Base-by-base conservation (phyloP, 208 protist genomes). In the Phytomonas francai region DNA sequence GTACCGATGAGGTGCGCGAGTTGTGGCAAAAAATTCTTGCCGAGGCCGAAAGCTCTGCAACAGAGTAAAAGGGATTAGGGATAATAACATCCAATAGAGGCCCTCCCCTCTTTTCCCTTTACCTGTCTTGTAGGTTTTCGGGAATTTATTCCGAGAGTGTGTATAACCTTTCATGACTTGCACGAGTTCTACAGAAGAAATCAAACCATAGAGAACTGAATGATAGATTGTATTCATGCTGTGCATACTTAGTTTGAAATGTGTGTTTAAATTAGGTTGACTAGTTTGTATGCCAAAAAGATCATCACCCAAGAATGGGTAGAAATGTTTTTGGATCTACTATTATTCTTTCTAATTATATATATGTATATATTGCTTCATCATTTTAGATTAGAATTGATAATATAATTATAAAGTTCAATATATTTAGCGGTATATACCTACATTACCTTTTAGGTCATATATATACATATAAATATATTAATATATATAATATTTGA, bases 1-100 rank as follows among this genome's bases (percentile, higher is more conserved):
- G 84, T 49, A 69, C 77, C 2, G 78, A 79, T 2, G 81, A 89
- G 42, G 64, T 77, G n/a, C 73, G 77, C 39, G 34, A 75, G 51
- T 59, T 39, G 33, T 89, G 83, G 56, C 63, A 58, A 7, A 59
- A 70, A 8, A 64, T 74, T 54, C 45, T 76, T 29, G 66, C 62
- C 22, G 19, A 63, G 6, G 34, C 36, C n/a, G 32, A 63, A 51
- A 36, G 32, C 22, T 36, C 32, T 6, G 16, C 22, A 4, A 19
- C 6, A 54, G 45, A 54, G 6, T 54, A 54, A 54, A 54, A 25
- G 45, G 8, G 45, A n/a, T n/a, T n/a, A n/a, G n/a, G n/a, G n/a
- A n/a, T 3, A 22, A 54, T 54, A 54, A 54, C 45, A 54, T 0
- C 45, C 19, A 54, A 54, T 9, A 7, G 16, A 25, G 19, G 19